Base-by-base conservation (phyloP, 176 grass and related monocot genomes). In the Oryza nivara region DNA sequence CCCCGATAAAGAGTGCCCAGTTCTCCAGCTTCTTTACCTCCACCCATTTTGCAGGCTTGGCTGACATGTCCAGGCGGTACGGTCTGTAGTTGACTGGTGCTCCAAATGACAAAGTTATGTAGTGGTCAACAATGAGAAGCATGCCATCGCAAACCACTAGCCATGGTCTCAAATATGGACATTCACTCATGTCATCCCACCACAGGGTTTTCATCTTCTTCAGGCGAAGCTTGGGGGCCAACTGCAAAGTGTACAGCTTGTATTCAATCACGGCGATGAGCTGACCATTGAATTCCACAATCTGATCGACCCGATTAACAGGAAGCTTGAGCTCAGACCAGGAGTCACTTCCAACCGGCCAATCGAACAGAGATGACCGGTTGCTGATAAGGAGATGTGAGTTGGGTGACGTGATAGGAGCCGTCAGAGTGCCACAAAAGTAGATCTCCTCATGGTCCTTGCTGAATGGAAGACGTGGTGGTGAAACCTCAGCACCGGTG, bases 251-350 rank as follows among this genome's bases (percentile, higher is more conserved):
- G 26, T 83, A 87, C 20, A 95, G 43, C 26, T 7, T 84, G 8
- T 19, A 56, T 2, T 56, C 51, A 56, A 56, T 56, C 80, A 92
- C 15, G 0, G 67, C 74, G 5, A 89, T 85, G 34, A 90, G 14
- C 38, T 73, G 83, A 16, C 54, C 82, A 14, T 88, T 80, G 80
- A 92, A 85, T 36, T 84, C 69, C 47, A 92, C 67, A 60, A 88
- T 77, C 66, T 90, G 70, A 34, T 17, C 22, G 6, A 80, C 56
- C 7, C 10, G 7, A 28, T 48, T 9, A 75, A 46, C 48, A 13
- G 14, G 2, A 20, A 90, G 67, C n/a, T 4, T 22, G 16, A 73
- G 32, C 11, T 34, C 46, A 10, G 41, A 72, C 90, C 83, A 88
- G 28, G 41, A 45, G 11, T 56, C 12, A 49, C 58, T 76, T 43